A percentile compares a stretch with the other conserved stretches of the same genome.
Evolutionary conservation across 139 green algal genomes (phyloP).

Genomic region (Closterium sp.): DNA sequence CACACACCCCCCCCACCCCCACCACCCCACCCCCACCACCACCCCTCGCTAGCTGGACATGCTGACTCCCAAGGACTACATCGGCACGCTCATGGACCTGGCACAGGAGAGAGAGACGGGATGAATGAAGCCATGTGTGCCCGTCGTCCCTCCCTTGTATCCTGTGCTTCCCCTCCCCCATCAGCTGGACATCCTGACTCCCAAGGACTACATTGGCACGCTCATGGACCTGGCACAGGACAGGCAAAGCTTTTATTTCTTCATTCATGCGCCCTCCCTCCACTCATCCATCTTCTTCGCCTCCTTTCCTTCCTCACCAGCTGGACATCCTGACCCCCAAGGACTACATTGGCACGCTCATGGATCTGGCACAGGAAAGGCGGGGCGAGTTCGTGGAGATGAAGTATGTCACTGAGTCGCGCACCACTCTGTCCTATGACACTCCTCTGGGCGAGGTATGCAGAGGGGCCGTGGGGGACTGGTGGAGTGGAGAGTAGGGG

Average conservation of each 20-base stretch:
- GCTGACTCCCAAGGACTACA: conserved; percentile 73
- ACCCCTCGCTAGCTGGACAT: conserved; percentile 50
- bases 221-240: too few relatives aligned
- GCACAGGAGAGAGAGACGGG: too few relatives aligned
- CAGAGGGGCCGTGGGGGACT: not conserved
- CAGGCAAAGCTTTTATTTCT: too few relatives aligned
- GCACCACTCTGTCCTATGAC: conserved; percentile 87
- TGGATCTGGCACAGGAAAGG: conserved; percentile 81
- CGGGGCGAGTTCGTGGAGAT: conserved; percentile 91
- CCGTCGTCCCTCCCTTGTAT: too few relatives aligned
- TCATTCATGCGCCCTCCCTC: conserved; percentile 58
- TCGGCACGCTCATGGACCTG: conserved; percentile 95
- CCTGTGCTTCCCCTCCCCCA: too few relatives aligned
- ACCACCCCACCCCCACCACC: too few relatives aligned
- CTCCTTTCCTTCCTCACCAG: not conserved
- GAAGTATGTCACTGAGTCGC: conserved; percentile 87
- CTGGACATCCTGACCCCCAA: conserved; percentile 55
- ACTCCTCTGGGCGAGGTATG: conserved; percentile 87
- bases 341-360: conserved; percentile 92
- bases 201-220: too few relatives aligned
- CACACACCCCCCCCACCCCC: too few relatives aligned
- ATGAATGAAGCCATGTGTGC: too few relatives aligned
- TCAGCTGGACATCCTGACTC: too few relatives aligned
- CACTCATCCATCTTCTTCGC: too few relatives aligned
- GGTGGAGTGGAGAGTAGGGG: too few relatives aligned